A percentile compares a stretch with the other conserved stretches of the same genome.
Conservation (phyloP, 257 asterid species). For the Jaltomata sinuosa region DNA sequence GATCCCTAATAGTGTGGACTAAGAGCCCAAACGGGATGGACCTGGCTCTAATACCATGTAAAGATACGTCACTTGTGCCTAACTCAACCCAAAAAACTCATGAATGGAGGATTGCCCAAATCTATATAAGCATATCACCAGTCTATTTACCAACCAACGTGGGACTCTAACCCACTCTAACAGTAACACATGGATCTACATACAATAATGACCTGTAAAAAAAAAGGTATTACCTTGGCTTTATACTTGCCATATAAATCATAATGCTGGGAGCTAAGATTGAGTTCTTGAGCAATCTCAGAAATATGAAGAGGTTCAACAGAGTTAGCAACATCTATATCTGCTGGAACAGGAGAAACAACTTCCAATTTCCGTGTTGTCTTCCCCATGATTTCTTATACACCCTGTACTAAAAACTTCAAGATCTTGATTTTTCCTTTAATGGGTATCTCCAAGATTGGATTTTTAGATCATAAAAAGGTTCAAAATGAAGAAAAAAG, state of each 20-base stretch:
- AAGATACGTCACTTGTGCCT: too few relatives aligned
- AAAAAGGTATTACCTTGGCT: slow-evolving; percentile 47
- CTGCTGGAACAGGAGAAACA: slow-evolving; percentile 84
- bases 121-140: too few relatives aligned
- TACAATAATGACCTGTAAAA: too few relatives aligned
- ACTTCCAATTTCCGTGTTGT: slow-evolving; percentile 65
- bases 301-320: slow-evolving; percentile 74
- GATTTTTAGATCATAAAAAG: background rate
- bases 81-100: too few relatives aligned
- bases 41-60: too few relatives aligned
- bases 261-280: slow-evolving; percentile 54
- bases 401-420: background rate
- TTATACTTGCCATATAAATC: slow-evolving; percentile 92
- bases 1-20: too few relatives aligned
- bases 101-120: too few relatives aligned
- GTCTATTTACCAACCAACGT: too few relatives aligned
- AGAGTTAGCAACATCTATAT: slow-evolving; percentile 91
- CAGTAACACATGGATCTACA: background rate
- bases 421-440: background rate
- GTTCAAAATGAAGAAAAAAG: background rate
- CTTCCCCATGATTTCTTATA: slow-evolving; percentile 28
- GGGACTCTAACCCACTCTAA: too few relatives aligned
- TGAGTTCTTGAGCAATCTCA: slow-evolving; percentile 71
- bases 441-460: background rate
- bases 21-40: too few relatives aligned